Evolutionary conservation across 352 stramenopile species (phyloP).

Genomic region (Pythium chondricola): DNA sequence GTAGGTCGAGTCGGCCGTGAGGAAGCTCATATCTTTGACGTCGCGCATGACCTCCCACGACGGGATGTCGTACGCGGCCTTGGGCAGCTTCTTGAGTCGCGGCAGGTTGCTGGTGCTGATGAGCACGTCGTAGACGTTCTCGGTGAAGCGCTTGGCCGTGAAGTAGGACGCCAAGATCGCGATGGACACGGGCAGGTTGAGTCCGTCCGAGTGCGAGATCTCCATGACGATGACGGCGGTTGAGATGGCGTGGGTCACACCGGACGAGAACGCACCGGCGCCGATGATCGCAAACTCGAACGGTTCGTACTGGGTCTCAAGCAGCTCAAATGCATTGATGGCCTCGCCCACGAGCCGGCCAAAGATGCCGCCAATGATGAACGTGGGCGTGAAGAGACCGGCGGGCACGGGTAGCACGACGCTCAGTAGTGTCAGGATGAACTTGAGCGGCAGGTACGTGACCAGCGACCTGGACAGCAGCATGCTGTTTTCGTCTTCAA

Average conservation of each 20-base stretch:
- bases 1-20: conserved; percentile 72
- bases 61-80: conserved; percentile 78
- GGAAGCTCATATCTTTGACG: conserved; percentile 50
- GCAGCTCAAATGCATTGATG: conserved; percentile 52
- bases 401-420: conserved; percentile 71
- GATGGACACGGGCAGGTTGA: conserved; percentile 85
- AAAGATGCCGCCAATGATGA: conserved; percentile 80
- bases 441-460: conserved; percentile 76
- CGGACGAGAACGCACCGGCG: conserved; percentile 86
- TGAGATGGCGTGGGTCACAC: conserved; percentile 90
- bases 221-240: conserved; percentile 94
- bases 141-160: conserved; percentile 85
- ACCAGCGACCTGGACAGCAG: conserved; percentile 71
- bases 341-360: conserved; percentile 72
- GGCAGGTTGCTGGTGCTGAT: conserved; percentile 79
- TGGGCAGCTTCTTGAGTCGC: conserved; percentile 75
- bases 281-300: conserved; percentile 92
- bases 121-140: conserved; percentile 89
- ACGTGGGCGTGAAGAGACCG: conserved; percentile 80
- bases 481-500: conserved; percentile 31
- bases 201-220: conserved; percentile 79
- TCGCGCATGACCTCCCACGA: conserved; percentile 83
- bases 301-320: conserved; percentile 71
- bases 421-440: conserved; percentile 65
- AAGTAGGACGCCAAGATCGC: conserved; percentile 89